These are phyloP conservation scores for Fonsecaea erecta DNA, from an alignment of 2,329 filamentous ascomycete species.

Conservation along the genomic window DNA sequence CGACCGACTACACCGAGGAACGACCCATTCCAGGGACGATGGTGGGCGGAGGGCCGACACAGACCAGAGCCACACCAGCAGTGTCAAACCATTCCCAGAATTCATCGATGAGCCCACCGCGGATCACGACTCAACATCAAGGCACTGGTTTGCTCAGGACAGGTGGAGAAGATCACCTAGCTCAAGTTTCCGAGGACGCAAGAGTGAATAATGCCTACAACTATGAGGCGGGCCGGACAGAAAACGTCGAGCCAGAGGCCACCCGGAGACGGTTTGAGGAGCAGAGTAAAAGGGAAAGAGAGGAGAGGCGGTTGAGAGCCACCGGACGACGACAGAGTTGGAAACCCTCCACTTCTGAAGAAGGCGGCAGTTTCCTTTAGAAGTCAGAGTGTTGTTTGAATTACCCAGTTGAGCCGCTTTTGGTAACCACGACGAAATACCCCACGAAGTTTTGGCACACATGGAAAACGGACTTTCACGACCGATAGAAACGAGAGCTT, in stretches of 20 bases:
- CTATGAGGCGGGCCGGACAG: background rate
- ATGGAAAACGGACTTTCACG: slow-evolving; percentile 13
- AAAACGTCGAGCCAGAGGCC: slow-evolving; percentile 20
- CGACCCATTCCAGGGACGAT: slow-evolving; percentile 21
- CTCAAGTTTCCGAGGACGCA: slow-evolving; percentile 22
- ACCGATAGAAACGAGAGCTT: slow-evolving; percentile 12
- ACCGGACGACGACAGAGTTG: slow-evolving; percentile 30
- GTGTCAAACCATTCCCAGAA: slow-evolving; percentile 33
- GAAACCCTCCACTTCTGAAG: slow-evolving; percentile 24
- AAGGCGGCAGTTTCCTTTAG: slow-evolving; percentile 19
- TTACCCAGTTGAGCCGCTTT: slow-evolving; percentile 15
- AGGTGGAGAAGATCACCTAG: slow-evolving; percentile 24
- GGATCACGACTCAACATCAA: slow-evolving; percentile 16
- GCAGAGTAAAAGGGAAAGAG: slow-evolving; percentile 35
- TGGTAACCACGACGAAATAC: slow-evolving; percentile 17
- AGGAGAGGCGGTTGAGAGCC: slow-evolving; percentile 32
- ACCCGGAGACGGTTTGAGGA: slow-evolving; percentile 33
- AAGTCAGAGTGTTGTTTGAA: slow-evolving; percentile 6
- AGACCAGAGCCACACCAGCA: slow-evolving; percentile 30
- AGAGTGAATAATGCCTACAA: slow-evolving; percentile 20
- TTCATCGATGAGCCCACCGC: slow-evolving; percentile 33
- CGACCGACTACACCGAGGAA: slow-evolving; percentile 8
- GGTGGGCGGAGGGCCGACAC: slow-evolving; percentile 26
- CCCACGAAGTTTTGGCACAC: slow-evolving; percentile 17
- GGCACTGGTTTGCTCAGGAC: slow-evolving; percentile 17